Evolutionary conservation across 2,329 filamentous ascomycete genomes (phyloP).

Genomic region (Phyllosticta capitalensis): DNA sequence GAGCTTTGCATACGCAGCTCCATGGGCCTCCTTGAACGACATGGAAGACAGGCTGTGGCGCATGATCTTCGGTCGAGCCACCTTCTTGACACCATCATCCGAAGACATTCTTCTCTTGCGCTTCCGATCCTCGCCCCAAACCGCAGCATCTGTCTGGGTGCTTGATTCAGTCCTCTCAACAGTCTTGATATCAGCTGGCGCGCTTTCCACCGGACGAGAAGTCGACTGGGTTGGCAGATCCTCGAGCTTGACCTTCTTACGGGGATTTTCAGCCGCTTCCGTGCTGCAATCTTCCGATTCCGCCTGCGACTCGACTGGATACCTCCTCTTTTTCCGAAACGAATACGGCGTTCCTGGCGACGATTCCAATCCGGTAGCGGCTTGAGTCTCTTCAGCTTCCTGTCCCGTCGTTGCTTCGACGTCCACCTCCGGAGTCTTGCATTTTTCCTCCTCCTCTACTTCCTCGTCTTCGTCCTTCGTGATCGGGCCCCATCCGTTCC

Average conservation of each 20-base stretch:
- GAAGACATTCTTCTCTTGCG: not conserved
- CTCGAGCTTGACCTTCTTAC: not conserved
- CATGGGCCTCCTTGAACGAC: not conserved
- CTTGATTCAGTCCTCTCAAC: not conserved
- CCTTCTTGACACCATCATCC: not conserved
- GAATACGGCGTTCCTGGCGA: constrained; percentile 9
- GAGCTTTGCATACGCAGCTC: constrained; percentile 12
- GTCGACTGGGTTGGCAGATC: not conserved
- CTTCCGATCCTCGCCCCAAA: not conserved
- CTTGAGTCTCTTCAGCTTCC: constrained; percentile 11
- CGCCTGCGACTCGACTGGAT: constrained; percentile 16
- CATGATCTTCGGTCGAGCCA: not conserved
- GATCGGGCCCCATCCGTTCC: constrained; percentile 70
- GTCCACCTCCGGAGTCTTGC: not conserved
- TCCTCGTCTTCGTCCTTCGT: constrained; percentile 15
- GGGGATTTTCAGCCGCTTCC: not conserved
- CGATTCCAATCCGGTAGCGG: not conserved
- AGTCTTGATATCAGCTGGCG: no score
- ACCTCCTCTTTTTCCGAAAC: constrained; percentile 21
- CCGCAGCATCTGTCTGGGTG: not conserved
- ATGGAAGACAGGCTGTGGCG: not conserved
- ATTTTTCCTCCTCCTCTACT: constrained; percentile 4
- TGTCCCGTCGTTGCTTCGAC: not conserved
- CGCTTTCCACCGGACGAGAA: not conserved
- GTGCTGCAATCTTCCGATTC: constrained; percentile 7